Evolutionary conservation across 1,139 yeast species (phyloP).

Genomic region (Chernovozyma aurita): DNA sequence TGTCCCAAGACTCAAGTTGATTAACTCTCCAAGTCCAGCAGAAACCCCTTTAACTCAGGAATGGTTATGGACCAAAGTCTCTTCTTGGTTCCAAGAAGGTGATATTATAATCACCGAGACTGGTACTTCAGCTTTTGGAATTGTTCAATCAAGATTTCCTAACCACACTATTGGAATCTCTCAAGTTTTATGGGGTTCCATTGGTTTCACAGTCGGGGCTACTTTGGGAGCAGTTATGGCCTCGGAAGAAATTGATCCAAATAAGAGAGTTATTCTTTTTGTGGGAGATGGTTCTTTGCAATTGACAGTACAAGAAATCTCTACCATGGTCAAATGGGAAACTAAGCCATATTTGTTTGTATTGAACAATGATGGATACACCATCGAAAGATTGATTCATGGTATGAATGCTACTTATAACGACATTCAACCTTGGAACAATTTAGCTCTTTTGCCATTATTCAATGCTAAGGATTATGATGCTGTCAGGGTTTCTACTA

Average conservation of each 20-base stretch:
- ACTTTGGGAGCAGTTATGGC: constrained; percentile 31
- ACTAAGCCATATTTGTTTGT: constrained; percentile 33
- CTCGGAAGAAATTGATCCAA: constrained; percentile 30
- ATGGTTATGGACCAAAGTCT: constrained; percentile 32
- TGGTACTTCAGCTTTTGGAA: constrained; percentile 41
- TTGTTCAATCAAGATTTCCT: constrained; percentile 34
- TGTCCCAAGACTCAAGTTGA: constrained; percentile 12
- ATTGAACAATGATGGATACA: constrained; percentile 37
- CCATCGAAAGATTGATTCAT: constrained; percentile 38
- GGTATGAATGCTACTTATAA: constrained; percentile 33
- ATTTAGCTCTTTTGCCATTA: constrained; percentile 25
- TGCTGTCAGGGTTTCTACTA: constrained; percentile 19
- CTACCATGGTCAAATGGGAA: constrained; percentile 31
- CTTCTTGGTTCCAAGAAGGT: constrained; percentile 31
- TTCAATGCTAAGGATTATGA: constrained; percentile 30
- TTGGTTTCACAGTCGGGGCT: constrained; percentile 30
- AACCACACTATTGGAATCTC: constrained; percentile 33
- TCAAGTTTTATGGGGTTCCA: constrained; percentile 33
- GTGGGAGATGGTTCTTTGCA: constrained; percentile 44
- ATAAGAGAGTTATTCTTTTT: constrained; percentile 30
- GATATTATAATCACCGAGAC: constrained; percentile 36
- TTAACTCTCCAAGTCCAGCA: constrained; percentile 10
- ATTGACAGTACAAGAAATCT: constrained; percentile 39
- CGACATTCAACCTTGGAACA: constrained; percentile 38
- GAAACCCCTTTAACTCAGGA: constrained; percentile 22